A percentile compares a stretch with the other conserved stretches of the same genome.
Evolutionary conservation across 2,329 filamentous ascomycete species (phyloP).

Genomic region (Penicillium digitatum): DNA sequence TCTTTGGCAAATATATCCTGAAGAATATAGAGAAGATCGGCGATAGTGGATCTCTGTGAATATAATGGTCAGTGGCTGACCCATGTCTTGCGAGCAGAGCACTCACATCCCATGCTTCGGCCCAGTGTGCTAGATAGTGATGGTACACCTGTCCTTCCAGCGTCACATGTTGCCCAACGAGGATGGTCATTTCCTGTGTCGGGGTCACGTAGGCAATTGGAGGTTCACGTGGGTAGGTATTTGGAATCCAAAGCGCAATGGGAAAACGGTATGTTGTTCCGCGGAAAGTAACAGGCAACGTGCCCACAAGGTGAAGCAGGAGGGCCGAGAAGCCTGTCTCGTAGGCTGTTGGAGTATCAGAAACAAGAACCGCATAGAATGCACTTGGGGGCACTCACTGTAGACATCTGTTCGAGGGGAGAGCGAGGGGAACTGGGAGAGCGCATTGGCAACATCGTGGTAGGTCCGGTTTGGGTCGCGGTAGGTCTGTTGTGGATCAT

Average conservation of each 20-base stretch:
- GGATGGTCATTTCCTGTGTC: constrained; percentile 79
- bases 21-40: constrained; percentile 77
- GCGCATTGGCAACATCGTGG: constrained; percentile 78
- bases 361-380: constrained; percentile 22
- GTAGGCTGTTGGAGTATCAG: constrained; percentile 58
- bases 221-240: constrained; percentile 79
- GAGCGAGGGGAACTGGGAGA: constrained; percentile 74
- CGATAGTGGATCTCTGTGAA: constrained; percentile 69
- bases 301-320: constrained; percentile 80
- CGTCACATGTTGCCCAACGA: constrained; percentile 91
- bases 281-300: constrained; percentile 84
- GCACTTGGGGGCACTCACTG: constrained; percentile 55
- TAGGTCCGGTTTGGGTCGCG: constrained; percentile 89
- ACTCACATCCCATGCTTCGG: constrained; percentile 83
- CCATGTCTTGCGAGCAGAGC: constrained; percentile 22
- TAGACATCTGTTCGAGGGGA: constrained; percentile 89
- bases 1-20: constrained; percentile 90
- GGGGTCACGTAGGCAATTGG: constrained; percentile 87
- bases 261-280: constrained; percentile 88
- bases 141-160: constrained; percentile 92
- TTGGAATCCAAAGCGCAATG: constrained; percentile 86
- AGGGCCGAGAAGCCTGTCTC: constrained; percentile 83
- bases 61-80: not conserved
- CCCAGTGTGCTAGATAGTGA: constrained; percentile 88
- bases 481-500: constrained; percentile 67